phyloP scores from a whole-genome alignment of 1,284 basidiomycete species.

The Rhodotorula mucilaginosa region DNA sequence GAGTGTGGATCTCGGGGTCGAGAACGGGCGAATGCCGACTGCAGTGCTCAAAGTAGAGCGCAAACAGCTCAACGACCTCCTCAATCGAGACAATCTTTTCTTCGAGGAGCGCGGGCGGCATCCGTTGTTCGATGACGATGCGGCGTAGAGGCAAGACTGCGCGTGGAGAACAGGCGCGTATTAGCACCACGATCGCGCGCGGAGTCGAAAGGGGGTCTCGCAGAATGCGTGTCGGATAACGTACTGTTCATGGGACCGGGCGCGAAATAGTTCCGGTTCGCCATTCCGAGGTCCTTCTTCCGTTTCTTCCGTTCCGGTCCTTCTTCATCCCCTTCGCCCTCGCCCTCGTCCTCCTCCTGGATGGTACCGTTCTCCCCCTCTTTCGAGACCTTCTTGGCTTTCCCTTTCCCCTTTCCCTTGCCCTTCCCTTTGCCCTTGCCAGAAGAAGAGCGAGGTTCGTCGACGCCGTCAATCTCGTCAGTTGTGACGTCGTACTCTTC shows the following conservation, averaged over 20 bases:
- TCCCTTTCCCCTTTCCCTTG: slow-evolving; percentile 17
- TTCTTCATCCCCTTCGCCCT: slow-evolving; percentile 8
- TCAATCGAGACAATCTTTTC: slow-evolving; percentile 50
- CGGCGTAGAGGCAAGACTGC: slow-evolving; percentile 73
- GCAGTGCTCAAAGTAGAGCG: slow-evolving; percentile 65
- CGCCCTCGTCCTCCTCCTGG: slow-evolving; percentile 6
- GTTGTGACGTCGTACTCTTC: slow-evolving; percentile 36
- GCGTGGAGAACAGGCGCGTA: background rate
- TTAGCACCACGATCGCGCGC: background rate
- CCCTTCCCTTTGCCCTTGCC: slow-evolving; percentile 17
- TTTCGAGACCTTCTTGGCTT: slow-evolving; percentile 12
- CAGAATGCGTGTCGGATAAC: background rate
- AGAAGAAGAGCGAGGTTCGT: background rate
- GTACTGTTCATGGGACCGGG: slow-evolving; percentile 60
- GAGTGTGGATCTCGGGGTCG: slow-evolving; percentile 83
- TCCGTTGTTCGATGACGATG: slow-evolving; percentile 74
- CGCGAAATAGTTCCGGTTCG: slow-evolving; percentile 83
- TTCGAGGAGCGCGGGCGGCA: slow-evolving; percentile 50
- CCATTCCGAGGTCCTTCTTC: slow-evolving; percentile 64
- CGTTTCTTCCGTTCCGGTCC: slow-evolving; percentile 8
- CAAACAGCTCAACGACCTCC: slow-evolving; percentile 68
- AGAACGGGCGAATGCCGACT: slow-evolving; percentile 59
- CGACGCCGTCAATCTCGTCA: slow-evolving; percentile 11
- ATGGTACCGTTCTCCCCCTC: slow-evolving; percentile 2
- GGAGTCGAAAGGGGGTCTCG: background rate